Percentiles rank a stretch among this genome's conserved stretches.
Evolutionary conservation across 169 alveolate species (phyloP).

Genomic region (Perkinsus chesapeaki): DNA sequence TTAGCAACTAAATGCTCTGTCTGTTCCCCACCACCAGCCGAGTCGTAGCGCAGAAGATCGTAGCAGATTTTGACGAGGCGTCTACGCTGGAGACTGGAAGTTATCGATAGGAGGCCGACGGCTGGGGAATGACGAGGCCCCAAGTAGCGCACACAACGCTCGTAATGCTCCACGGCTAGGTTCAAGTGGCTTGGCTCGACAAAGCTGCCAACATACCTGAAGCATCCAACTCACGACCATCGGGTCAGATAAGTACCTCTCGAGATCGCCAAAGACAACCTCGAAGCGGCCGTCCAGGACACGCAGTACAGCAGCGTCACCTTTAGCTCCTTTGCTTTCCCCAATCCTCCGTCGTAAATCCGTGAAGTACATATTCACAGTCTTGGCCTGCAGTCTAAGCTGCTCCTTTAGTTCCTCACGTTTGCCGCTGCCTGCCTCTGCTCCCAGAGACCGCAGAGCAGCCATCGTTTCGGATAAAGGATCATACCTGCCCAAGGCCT

Average conservation of each 20-base stretch:
- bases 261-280: neutral
- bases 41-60: neutral
- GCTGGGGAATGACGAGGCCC: neutral
- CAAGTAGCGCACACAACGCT: neutral
- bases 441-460: neutral
- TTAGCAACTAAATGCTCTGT: neutral
- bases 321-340: neutral
- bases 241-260: neutral
- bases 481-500: neutral
- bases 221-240: neutral
- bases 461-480: neutral
- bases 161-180: neutral
- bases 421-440: neutral
- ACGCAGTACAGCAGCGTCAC: neutral
- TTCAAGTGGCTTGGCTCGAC: neutral
- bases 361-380: neutral
- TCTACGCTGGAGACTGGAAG: neutral
- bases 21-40: no score
- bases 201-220: neutral
- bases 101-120: neutral
- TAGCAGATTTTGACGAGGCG: neutral
- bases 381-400: neutral
- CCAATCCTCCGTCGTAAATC: neutral
- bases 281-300: neutral
- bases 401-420: neutral